These are phyloP conservation scores for Sphagnum fallax DNA, from an alignment of 228 moss, liverwort and hornwort species.

Conservation along the genomic window DNA sequence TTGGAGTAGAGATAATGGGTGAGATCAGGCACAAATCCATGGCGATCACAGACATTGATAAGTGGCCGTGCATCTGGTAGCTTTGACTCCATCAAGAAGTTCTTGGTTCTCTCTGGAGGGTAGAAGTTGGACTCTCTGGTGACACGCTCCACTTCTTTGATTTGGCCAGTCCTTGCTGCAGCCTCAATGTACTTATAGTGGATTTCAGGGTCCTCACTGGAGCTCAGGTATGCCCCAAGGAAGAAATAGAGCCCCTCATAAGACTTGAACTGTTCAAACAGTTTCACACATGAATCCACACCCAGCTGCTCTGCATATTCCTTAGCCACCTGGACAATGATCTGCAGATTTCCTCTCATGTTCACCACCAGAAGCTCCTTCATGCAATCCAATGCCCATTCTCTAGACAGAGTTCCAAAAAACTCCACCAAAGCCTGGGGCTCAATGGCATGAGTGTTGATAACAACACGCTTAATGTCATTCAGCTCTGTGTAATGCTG, in stretches of 20 bases:
- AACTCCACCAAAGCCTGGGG: conserved; percentile 89
- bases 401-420: conserved; percentile 87
- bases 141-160: conserved; percentile 89
- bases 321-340: conserved; percentile 76
- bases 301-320: conserved; percentile 67
- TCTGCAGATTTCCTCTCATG: conserved; percentile 76
- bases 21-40: conserved; percentile 83
- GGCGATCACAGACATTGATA: conserved; percentile 87
- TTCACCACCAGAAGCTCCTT: conserved; percentile 85
- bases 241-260: conserved; percentile 88
- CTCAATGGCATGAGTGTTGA: conserved; percentile 92
- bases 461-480: conserved; percentile 90
- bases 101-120: conserved; percentile 51
- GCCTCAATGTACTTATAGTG: conserved; percentile 99
- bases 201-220: conserved; percentile 99
- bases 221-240: conserved; percentile 65
- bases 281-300: conserved; percentile 79
- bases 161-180: conserved; percentile 92
- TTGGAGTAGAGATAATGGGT: conserved; percentile 79
- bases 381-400: conserved; percentile 98
- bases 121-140: conserved; percentile 45
- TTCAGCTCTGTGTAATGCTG: conserved; percentile 86
- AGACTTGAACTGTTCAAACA: conserved; percentile 85
- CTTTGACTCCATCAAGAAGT: conserved; percentile 46
- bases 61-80: conserved; percentile 80